phyloP scores from a whole-genome alignment of 1,284 basidiomycete genomes.

The Porogramme epimiltina region DNA sequence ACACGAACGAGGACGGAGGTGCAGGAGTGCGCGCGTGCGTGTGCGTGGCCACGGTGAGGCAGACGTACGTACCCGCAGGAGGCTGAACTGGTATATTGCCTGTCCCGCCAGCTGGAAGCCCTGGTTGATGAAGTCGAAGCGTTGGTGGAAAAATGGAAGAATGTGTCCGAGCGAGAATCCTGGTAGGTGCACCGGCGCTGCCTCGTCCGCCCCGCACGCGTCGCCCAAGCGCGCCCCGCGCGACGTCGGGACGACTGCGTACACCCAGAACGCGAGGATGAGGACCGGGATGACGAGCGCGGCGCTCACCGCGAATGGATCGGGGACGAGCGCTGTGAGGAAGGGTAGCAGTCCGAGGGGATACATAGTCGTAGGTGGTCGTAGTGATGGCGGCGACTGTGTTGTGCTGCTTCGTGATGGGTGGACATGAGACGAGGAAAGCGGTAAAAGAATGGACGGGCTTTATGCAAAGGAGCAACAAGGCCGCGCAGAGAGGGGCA shows the following conservation, averaged over 20 bases:
- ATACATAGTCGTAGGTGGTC: slow-evolving; percentile 31
- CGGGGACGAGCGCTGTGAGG: slow-evolving; percentile 56
- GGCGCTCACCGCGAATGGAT: slow-evolving; percentile 54
- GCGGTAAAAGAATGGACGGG: slow-evolving; percentile 15
- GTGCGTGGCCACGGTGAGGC: not conserved
- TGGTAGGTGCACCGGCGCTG: slow-evolving; percentile 55
- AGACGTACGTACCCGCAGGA: slow-evolving; percentile 52
- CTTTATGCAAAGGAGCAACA: slow-evolving; percentile 1
- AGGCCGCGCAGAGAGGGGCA: slow-evolving; percentile 6
- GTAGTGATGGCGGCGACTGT: not conserved
- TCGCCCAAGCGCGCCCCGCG: too few species aligned
- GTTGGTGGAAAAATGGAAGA: slow-evolving; percentile 62
- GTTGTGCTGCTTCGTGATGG: slow-evolving; percentile 12
- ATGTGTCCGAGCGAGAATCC: slow-evolving; percentile 57
- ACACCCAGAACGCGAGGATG: slow-evolving; percentile 46
- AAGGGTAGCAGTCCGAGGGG: slow-evolving; percentile 61
- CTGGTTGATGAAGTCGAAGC: slow-evolving; percentile 71
- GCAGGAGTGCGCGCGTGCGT: slow-evolving; percentile 1
- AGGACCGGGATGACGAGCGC: slow-evolving; percentile 56
- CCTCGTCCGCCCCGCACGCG: slow-evolving; percentile 30
- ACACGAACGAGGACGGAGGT: not conserved
- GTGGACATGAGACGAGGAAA: slow-evolving; percentile 10
- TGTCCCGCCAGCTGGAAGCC: slow-evolving; percentile 67
- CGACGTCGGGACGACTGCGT: slow-evolving; percentile 32
- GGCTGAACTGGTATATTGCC: slow-evolving; percentile 64